Evolutionary conservation across 2,329 filamentous ascomycete species (phyloP).

Genomic region (Tolypocladium tropicale): DNA sequence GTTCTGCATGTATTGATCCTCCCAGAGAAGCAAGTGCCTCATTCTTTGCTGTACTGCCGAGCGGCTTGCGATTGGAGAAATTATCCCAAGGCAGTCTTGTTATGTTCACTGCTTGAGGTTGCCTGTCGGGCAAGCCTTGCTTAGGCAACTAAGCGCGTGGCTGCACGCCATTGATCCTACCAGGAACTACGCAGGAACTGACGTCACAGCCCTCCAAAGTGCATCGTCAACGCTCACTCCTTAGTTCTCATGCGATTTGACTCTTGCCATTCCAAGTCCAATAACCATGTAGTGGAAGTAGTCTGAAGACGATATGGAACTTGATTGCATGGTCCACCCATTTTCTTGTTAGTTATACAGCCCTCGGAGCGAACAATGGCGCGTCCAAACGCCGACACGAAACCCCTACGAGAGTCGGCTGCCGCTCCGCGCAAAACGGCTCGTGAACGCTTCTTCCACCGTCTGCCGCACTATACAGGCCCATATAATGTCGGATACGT

Average conservation of each 20-base stretch:
- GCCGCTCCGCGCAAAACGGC: slow-evolving; percentile 18
- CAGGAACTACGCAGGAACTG: background rate
- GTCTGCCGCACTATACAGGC: slow-evolving; percentile 51
- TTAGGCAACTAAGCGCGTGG: background rate
- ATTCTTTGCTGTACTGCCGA: too few species aligned
- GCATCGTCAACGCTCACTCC: background rate
- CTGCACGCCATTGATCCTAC: background rate
- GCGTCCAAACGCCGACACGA: background rate
- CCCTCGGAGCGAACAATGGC: background rate
- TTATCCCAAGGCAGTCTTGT: too few species aligned
- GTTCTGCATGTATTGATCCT: too few species aligned
- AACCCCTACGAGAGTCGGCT: slow-evolving; percentile 7
- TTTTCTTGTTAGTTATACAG: background rate
- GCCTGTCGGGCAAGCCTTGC: too few species aligned
- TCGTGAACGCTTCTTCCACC: slow-evolving; percentile 28
- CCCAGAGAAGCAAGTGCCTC: too few species aligned
- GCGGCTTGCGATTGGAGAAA: too few species aligned
- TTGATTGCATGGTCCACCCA: background rate
- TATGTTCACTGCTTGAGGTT: too few species aligned
- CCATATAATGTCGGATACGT: slow-evolving; percentile 59
- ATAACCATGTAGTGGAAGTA: background rate
- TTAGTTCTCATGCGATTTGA: background rate
- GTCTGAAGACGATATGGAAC: background rate
- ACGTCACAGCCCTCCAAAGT: background rate
- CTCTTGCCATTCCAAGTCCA: too few species aligned